Evolutionary conservation across 1,284 basidiomycete genomes (phyloP), one percentile per base, ranked within the genome.

Genomic region (Rhodotorula mucilaginosa): DNA sequence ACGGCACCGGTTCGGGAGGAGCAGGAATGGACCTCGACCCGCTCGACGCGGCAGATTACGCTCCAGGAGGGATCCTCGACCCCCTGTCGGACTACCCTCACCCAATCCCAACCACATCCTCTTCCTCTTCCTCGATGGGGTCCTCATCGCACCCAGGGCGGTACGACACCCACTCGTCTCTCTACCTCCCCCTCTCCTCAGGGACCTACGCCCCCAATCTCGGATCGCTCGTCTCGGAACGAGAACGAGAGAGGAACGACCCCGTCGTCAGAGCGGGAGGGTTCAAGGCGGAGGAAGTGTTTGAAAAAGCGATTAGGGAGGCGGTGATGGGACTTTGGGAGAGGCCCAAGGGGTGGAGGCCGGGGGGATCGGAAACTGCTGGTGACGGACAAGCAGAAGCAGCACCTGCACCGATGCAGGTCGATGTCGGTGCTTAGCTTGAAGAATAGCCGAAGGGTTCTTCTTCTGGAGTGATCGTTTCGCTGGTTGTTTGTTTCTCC

Each of bases 291-390:
- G 86, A 89, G 70, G 88, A 93, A 79, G 91, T 91, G 63, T 96
- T 93, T 93, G 89, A 90, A 77, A 86, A 92, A 76, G 92, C 92
- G 31, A 80, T 96, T 60, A 83, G 89, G 64, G 86, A 82, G 76
- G 90, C 91, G 2, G 89, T 94, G 29, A 89, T 90, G 67, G 90
- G 87, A 2, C 81, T 96, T 65, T 82, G 80, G 58, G 74, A 82
- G 21, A 77, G 77, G 65, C 81, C 82, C 57, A 49, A 81, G 29
- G 58, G 51, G 0, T 65, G 60, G 65, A 1, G 29, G 26, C 26
- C 1, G 26, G 26, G 26, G 13, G 26, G 54, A 16, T 12, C 54
- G 16, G 34, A 34, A 5, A 34, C 34, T 5, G 5, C 34, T 34
- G 34, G 34, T 3, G 34, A 34, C 34, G n/a, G 12, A 26, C 21